These are phyloP conservation scores for Ogataea siamensis DNA, from an alignment of 805 yeast species.

Conservation along the genomic window DNA sequence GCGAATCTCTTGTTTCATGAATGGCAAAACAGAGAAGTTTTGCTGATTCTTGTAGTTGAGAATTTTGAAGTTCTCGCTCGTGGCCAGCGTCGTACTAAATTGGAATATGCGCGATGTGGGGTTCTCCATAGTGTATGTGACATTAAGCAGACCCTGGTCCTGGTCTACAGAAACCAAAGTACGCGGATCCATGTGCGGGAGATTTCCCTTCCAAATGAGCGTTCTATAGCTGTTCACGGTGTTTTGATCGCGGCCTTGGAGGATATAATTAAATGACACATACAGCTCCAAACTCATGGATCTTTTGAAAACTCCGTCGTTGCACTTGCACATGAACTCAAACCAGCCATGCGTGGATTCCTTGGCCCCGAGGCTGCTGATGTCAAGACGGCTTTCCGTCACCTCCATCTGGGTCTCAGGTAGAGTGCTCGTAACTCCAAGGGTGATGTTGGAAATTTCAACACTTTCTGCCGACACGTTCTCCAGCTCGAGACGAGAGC, in stretches of 20 bases:
- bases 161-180: constrained; percentile 43
- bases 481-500: constrained; percentile 32
- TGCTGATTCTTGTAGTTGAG: constrained; percentile 30
- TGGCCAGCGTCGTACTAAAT: constrained; percentile 38
- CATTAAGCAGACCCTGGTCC: constrained; percentile 26
- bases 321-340: constrained; percentile 19
- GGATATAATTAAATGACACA: constrained; percentile 19
- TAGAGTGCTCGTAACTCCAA: constrained; percentile 15
- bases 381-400: too few relatives aligned
- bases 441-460: constrained; percentile 35
- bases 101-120: constrained; percentile 70
- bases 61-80: constrained; percentile 26
- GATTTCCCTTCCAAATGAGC: constrained; percentile 47
- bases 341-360: constrained; percentile 10
- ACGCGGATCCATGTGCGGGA: constrained; percentile 71
- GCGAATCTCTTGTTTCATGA: constrained; percentile 44
- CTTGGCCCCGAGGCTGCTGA: constrained; percentile 1
- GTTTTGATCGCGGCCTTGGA: constrained; percentile 6
- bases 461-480: constrained; percentile 27
- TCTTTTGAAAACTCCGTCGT: constrained; percentile 18
- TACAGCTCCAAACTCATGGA: constrained; percentile 24
- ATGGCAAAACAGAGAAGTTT: constrained; percentile 60
- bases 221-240: constrained; percentile 33
- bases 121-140: constrained; percentile 62
- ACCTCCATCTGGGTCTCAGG: constrained; percentile 13